Evolutionary conservation across 192 early-diverging fungal genomes (phyloP), one percentile per base, ranked within the genome.

Genomic region (Linnemannia zychae): DNA sequence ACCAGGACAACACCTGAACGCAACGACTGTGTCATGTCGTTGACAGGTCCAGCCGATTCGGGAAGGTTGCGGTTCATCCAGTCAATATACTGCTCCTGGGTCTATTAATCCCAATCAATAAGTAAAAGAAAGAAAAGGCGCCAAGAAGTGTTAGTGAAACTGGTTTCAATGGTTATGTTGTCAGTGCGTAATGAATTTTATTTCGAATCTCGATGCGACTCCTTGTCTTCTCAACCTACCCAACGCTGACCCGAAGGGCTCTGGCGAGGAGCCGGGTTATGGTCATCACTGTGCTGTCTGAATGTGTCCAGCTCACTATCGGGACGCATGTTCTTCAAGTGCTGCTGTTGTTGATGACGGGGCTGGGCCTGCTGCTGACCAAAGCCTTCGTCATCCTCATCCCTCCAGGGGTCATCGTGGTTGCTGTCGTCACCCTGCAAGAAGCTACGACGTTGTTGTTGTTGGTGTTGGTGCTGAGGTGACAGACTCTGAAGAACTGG

Each of bases 51-150:
- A 16, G 86, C 69, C 24, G 81, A 84, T 16, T 79, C 86, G 28
- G 78, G 36, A 31, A 90, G 65, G 66, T 88, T 76, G 13, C 69
- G 75, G 67, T 90, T 90, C 68, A 90, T 84, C 89, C 89, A 90
- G 7, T 79, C 57, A 44, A 90, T 46, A 60, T 87, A 90, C 40
- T 90, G 79, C 36, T 60, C 66, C 15, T 68, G 49, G 22, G 81
- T 68, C 88, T 79, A 87, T 22, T 74, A 44, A n/a, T n/a, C n/a
- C 15, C 17, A 38, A 73, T 4, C 57, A 63, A 9, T 4, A 63
- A 15, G 28, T 38, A n/a, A 50, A 44, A 57, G 33, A 77, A 49
- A 46, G 31, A 22, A 60, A 37, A 60, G 44, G 46, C 3, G 49
- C 0, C 49, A 13, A 63, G 7, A 31, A 13, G 24, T 13, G 57